Evolutionary conservation across 2,329 filamentous ascomycete genomes (phyloP), one percentile per base, ranked within the genome.

Genomic region (Aspergillus sp.): DNA sequence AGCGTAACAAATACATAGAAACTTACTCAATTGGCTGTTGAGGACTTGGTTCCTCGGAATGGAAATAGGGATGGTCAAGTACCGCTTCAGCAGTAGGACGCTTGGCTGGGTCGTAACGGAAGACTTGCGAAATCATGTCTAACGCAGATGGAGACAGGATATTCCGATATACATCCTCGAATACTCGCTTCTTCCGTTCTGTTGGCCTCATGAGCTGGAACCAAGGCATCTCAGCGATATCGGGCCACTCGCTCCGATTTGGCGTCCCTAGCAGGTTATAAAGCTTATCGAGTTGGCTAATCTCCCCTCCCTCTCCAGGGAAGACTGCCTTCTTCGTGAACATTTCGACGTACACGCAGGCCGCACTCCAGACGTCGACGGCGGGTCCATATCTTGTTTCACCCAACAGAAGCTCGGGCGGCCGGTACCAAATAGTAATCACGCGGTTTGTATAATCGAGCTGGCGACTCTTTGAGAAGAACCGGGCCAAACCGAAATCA

Each of bases 381-480:
- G 90, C 90, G 0, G 91, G 90, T 4, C 90, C 91, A 70, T 97
- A 97, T 66, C 90, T 87, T 5, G 93, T 96, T 74, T 96, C 92
- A 6, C 93, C 93, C 1, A 96, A 83, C 0, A 96, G 80, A n/a
- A 97, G 82, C 72, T 97, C 93, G 0, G 93, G 92, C 0, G 91
- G 90, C 4, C 93, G 86, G 73, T 97, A 97, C 96, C 96, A 99
- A 64, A 99, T 97, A 2, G 95, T 99, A 71, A 99, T 96, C 66
- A 99, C 96, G 37, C 95, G 90, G 71, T 99, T 99, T 2, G 95
- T 99, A 74, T 99, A 99, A 73, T 99, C 93, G 47, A 96, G 84
- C 73, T 95, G 90, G 60, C 89, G 87, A 50, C 89, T 88, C 73
- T 99, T 99, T 35, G 92, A 90, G 70, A 96, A 99, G 76, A 99